Evolutionary conservation across 1,139 yeast species (phyloP).

Genomic region (Scheffersomyces lignicola): DNA sequence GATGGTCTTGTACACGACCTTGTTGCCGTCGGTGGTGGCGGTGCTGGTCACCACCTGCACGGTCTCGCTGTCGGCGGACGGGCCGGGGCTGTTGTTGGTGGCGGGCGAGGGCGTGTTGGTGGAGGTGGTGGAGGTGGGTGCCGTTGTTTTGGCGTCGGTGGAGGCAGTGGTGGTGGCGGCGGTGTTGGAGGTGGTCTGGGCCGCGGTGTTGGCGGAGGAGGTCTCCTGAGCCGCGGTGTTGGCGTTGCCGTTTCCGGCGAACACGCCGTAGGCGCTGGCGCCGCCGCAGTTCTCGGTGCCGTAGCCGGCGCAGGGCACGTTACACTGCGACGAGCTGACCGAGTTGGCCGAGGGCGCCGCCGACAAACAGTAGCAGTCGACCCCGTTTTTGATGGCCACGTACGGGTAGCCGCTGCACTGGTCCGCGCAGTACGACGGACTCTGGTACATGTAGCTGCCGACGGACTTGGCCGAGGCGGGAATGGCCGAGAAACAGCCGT

Average conservation of each 20-base stretch:
- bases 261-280: constrained; percentile 38
- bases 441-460: constrained; percentile 48
- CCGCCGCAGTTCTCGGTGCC: constrained; percentile 61
- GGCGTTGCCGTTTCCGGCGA: constrained; percentile 25
- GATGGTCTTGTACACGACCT: constrained; percentile 11
- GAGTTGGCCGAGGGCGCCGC: constrained; percentile 44
- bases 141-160: constrained; percentile 10
- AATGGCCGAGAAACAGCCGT: constrained; percentile 38
- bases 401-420: constrained; percentile 52
- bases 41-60: constrained; percentile 9
- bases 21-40: constrained; percentile 6
- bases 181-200: constrained; percentile 6
- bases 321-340: constrained; percentile 34
- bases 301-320: constrained; percentile 52
- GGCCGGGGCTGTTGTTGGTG: constrained; percentile 3
- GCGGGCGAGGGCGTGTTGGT: constrained; percentile 3
- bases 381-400: constrained; percentile 60
- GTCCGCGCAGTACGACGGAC: constrained; percentile 47
- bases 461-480: constrained; percentile 23
- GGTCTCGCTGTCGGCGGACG: constrained; percentile 7
- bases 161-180: constrained; percentile 4
- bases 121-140: constrained; percentile 20
- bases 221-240: constrained; percentile 16
- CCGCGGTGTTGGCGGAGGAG: constrained; percentile 6
- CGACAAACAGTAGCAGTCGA: constrained; percentile 66